A percentile compares a stretch with the other conserved stretches of the same genome.
Evolutionary conservation across 2,329 filamentous ascomycete genomes (phyloP).

Genomic region (Phialocephala sp.): DNA sequence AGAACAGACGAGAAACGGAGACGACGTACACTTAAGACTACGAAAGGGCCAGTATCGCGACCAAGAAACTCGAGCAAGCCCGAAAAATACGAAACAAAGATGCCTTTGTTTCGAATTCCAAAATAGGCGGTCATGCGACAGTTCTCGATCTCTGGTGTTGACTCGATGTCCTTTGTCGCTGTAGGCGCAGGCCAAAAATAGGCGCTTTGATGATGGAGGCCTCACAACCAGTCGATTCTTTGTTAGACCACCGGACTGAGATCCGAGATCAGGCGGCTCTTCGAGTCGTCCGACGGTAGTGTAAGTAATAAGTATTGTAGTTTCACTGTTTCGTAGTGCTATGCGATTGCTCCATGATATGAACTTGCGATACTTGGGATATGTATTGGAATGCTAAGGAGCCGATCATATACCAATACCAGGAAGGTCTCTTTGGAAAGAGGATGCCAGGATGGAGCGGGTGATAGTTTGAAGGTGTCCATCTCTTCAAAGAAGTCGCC

Average conservation of each 20-base stretch:
- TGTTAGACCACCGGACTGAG: conserved; percentile 26
- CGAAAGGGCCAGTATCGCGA: conserved; percentile 14
- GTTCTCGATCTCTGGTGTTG: conserved; percentile 24
- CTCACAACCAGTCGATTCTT: conserved; percentile 39
- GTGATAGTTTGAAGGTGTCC: conserved; percentile 35
- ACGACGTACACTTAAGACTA: conserved; percentile 36
- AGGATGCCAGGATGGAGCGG: conserved; percentile 35
- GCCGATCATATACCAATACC: conserved; percentile 33
- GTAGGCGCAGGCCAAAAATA: conserved; percentile 39
- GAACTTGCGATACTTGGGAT: conserved; percentile 16
- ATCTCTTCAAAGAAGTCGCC: conserved; percentile 40
- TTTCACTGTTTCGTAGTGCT: conserved; percentile 21
- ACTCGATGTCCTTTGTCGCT: conserved; percentile 39
- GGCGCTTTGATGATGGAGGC: conserved; percentile 34
- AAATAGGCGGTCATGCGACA: conserved; percentile 29
- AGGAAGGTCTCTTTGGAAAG: conserved; percentile 32
- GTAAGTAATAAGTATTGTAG: conserved; percentile 14
- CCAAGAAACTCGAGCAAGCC: conserved; percentile 28
- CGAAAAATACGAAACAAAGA: conserved; percentile 34
- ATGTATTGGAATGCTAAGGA: conserved; percentile 13
- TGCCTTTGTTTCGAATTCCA: conserved; percentile 36
- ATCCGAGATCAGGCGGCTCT: conserved; percentile 27
- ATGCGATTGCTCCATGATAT: conserved; percentile 3
- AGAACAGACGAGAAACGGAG: conserved; percentile 10
- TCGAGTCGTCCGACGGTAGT: conserved; percentile 10